Evolutionary conservation across 148 eudicot species (phyloP).

Genomic region (Euryodendron excelsum): DNA sequence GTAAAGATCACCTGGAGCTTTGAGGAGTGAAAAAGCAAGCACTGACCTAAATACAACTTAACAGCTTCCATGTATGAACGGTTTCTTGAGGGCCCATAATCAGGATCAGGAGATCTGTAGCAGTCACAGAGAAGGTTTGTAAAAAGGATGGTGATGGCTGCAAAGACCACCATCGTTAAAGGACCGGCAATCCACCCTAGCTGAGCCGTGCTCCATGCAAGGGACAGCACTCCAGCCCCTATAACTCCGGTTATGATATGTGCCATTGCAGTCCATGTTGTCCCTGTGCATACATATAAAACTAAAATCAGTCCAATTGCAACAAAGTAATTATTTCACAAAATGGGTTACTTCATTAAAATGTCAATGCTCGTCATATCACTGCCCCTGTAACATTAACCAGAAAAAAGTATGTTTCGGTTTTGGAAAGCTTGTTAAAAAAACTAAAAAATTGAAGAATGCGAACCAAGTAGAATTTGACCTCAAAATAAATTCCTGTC

Average conservation of each 20-base stretch:
- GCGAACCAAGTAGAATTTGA: background rate
- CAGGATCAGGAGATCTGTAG: slow-evolving; percentile 43
- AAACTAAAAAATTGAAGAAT: background rate
- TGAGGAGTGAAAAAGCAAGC: background rate
- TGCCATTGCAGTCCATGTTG: slow-evolving; percentile 51
- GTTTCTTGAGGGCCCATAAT: slow-evolving; percentile 31
- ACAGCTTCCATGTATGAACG: slow-evolving; percentile 47
- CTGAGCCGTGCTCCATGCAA: slow-evolving; percentile 55
- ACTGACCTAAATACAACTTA: slow-evolving; percentile 36
- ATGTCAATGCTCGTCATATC: background rate
- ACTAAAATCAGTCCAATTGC: background rate
- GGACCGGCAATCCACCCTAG: slow-evolving; percentile 67
- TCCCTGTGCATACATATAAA: slow-evolving; percentile 28
- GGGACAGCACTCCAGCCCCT: slow-evolving; percentile 52
- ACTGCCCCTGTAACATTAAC: background rate
- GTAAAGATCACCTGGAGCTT: background rate
- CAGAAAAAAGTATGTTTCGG: background rate
- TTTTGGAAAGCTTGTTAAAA: background rate
- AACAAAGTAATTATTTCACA: background rate
- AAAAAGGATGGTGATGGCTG: slow-evolving; percentile 32
- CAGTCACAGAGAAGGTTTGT: slow-evolving; percentile 40
- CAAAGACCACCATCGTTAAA: slow-evolving; percentile 35
- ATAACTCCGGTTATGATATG: slow-evolving; percentile 58
- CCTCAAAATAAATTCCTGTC: background rate
- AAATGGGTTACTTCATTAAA: background rate